Conservation (phyloP, 2,329 filamentous ascomycete genomes). For the Hypoxylon sp. region DNA sequence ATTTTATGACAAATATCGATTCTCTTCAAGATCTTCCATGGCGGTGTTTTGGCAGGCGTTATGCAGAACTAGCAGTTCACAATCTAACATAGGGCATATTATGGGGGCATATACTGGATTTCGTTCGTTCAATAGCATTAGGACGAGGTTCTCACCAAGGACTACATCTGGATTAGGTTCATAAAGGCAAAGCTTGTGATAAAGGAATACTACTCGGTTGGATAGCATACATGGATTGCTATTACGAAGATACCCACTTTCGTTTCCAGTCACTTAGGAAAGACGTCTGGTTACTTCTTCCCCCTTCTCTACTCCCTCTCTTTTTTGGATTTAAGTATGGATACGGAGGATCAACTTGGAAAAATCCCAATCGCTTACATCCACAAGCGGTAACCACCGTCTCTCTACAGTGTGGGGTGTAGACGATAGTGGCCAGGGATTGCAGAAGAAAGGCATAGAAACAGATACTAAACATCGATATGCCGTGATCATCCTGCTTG, state of each 20-base stretch:
- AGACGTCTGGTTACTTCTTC: slow-evolving; percentile 13
- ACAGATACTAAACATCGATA: slow-evolving; percentile 20
- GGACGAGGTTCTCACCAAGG: not conserved
- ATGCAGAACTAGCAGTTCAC: not conserved
- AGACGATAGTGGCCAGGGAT: slow-evolving; percentile 2
- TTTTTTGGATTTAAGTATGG: not conserved
- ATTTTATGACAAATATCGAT: not conserved
- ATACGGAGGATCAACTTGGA: not conserved
- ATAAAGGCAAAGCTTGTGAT: slow-evolving; percentile 10
- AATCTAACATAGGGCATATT: slow-evolving; percentile 5
- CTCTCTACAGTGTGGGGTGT: not conserved
- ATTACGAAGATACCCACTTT: slow-evolving; percentile 34
- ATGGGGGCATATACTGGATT: slow-evolving; percentile 2
- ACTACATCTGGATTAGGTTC: not conserved
- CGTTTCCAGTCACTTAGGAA: slow-evolving; percentile 13
- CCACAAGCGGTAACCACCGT: not conserved
- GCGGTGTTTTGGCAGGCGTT: slow-evolving; percentile 14
- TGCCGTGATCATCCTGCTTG: slow-evolving; percentile 17
- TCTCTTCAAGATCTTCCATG: slow-evolving; percentile 1
- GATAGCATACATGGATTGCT: slow-evolving; percentile 12
- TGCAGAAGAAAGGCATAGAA: slow-evolving; percentile 17
- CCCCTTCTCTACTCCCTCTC: not conserved
- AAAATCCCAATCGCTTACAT: slow-evolving; percentile 17
- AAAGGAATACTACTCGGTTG: slow-evolving; percentile 7
- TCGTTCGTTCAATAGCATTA: slow-evolving; percentile 17